Conservation (phyloP, 228 moss, liverwort and hornwort species). For the Sphagnum magellanicum region DNA sequence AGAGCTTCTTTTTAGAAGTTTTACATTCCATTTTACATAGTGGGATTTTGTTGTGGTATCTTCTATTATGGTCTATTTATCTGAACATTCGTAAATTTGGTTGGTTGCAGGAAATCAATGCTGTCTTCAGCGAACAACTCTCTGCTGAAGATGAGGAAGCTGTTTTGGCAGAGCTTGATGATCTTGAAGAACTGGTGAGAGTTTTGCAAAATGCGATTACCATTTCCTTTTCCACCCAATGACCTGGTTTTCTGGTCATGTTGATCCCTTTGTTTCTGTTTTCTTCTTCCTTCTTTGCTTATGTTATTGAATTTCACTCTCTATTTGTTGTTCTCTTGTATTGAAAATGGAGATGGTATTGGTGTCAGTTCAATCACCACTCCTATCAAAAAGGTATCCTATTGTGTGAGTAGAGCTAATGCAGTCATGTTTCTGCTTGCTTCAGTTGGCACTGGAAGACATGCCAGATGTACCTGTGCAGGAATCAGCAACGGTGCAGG, state of each 20-base stretch:
- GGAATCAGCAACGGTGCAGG: slow-evolving; percentile 20
- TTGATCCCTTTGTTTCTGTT: background rate
- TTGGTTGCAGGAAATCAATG: slow-evolving; percentile 61
- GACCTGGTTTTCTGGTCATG: background rate
- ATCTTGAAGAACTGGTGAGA: slow-evolving; percentile 69
- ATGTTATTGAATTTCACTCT: background rate
- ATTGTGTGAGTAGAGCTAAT: background rate
- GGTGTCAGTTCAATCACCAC: background rate
- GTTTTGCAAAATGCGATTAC: background rate
- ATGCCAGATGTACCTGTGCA: slow-evolving; percentile 55
- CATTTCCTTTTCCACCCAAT: background rate
- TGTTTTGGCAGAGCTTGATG: slow-evolving; percentile 80
- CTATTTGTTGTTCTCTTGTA: background rate
- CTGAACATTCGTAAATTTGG: background rate
- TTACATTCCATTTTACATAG: background rate
- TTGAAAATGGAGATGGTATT: too few relatives aligned
- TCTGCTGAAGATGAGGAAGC: slow-evolving; percentile 97
- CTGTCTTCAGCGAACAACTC: slow-evolving; percentile 64
- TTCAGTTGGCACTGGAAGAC: slow-evolving; percentile 72
- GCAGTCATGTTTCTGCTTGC: background rate
- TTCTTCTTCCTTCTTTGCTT: background rate
- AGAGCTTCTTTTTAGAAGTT: too few relatives aligned
- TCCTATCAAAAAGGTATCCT: background rate
- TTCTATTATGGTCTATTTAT: background rate
- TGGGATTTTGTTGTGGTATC: background rate